Evolutionary conservation across 495 filamentous ascomycete species (phyloP).

Genomic region (Glarea lozoyensis): DNA sequence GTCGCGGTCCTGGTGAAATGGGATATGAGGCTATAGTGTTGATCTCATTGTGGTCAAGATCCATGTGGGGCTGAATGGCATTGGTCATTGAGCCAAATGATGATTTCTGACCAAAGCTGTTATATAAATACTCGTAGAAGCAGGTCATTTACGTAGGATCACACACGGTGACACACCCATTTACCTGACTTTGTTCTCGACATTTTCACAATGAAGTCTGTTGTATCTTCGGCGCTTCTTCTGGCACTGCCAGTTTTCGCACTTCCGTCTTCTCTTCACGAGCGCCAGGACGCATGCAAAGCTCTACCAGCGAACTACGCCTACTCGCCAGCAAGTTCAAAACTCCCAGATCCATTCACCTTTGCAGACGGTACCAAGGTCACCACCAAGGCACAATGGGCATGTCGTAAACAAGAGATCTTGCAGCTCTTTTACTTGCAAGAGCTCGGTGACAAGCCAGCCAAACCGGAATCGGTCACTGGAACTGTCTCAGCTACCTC

Average conservation of each 20-base stretch:
- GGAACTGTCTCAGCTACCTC: constrained; percentile 22
- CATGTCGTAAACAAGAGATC: constrained; percentile 26
- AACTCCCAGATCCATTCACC: constrained; percentile 29
- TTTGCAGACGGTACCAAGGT: constrained; percentile 23
- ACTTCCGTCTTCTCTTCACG: constrained; percentile 4
- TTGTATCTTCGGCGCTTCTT: constrained; percentile 8
- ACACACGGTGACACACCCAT: constrained; percentile 16
- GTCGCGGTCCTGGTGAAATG: neutral
- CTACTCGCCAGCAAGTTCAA: constrained; percentile 3
- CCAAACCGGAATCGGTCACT: constrained; percentile 27
- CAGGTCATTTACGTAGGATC: too few relatives aligned
- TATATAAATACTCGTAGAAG: neutral
- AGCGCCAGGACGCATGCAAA: neutral
- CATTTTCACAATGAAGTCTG: constrained; percentile 15
- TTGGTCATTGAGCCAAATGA: neutral
- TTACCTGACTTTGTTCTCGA: neutral
- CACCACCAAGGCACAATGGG: constrained; percentile 21
- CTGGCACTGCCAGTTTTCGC: neutral
- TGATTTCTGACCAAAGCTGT: neutral
- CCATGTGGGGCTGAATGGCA: neutral
- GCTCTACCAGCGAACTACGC: constrained; percentile 1
- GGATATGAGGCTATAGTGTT: neutral
- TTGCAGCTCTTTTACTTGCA: constrained; percentile 23
- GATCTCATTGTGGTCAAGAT: neutral
- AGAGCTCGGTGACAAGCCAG: constrained; percentile 27